A percentile compares a stretch with the other conserved stretches of the same genome.
phyloP scores from a whole-genome alignment of 345 rosid species.

The Arabidopsis arenosa region DNA sequence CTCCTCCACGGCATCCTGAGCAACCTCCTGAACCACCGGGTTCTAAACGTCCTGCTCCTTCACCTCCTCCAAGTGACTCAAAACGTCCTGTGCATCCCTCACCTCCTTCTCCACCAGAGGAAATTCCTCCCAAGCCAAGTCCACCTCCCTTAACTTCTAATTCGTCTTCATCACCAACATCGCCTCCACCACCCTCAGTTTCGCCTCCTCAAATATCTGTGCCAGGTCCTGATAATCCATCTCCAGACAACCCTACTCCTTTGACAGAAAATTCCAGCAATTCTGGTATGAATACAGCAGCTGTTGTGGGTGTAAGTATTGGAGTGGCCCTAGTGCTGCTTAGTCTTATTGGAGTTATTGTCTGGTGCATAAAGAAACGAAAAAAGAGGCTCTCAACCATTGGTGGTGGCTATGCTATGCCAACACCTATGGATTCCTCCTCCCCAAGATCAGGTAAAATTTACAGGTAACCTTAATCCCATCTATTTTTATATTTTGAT shows the following conservation, averaged over 20 bases:
- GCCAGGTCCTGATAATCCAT: slow-evolving; percentile 40
- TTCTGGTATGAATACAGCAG: slow-evolving; percentile 49
- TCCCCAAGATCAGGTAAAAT: slow-evolving; percentile 71
- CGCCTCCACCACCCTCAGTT: slow-evolving; percentile 48
- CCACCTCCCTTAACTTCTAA: slow-evolving; percentile 51
- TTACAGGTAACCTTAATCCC: not conserved
- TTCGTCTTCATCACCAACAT: slow-evolving; percentile 45
- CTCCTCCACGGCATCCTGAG: not conserved
- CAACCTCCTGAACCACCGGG: slow-evolving; percentile 16
- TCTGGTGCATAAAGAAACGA: slow-evolving; percentile 65
- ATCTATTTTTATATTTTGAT: slow-evolving; percentile 2
- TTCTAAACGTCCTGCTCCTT: slow-evolving; percentile 13
- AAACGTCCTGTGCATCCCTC: slow-evolving; percentile 39
- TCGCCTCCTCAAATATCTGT: slow-evolving; percentile 47
- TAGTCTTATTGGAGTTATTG: slow-evolving; percentile 56
- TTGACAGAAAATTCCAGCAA: slow-evolving; percentile 43
- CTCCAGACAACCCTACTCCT: slow-evolving; percentile 45
- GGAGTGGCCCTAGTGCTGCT: slow-evolving; percentile 62
- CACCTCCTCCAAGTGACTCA: slow-evolving; percentile 31
- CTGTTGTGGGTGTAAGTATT: slow-evolving; percentile 58
- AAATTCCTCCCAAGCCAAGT: slow-evolving; percentile 43
- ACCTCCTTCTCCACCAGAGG: slow-evolving; percentile 48
- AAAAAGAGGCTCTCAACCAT: slow-evolving; percentile 55
- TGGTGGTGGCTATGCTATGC: slow-evolving; percentile 67
- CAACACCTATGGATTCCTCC: slow-evolving; percentile 67